Evolutionary conservation across 139 green algal genomes (phyloP), one percentile per base, ranked within the genome.

Genomic region (Coelastrella sp.): DNA sequence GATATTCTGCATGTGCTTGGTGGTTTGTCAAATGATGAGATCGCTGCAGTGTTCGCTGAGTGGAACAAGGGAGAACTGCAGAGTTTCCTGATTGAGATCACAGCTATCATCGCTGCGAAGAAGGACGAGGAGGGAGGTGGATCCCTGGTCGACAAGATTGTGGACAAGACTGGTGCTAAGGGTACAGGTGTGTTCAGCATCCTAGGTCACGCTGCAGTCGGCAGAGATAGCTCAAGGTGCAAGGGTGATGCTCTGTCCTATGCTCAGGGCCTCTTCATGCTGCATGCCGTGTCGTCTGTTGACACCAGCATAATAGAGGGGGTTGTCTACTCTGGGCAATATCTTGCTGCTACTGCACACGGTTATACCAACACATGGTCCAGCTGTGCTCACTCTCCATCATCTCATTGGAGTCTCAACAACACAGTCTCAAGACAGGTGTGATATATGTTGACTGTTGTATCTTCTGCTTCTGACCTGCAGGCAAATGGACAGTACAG

Each of bases 401-500:
- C n/a, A n/a, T n/a, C n/a, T n/a, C n/a, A n/a, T n/a, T n/a, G n/a
- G n/a, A n/a, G n/a, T n/a, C n/a, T n/a, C n/a, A n/a, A n/a, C n/a
- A n/a, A n/a, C n/a, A n/a, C n/a, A n/a, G n/a, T n/a, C n/a, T n/a
- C n/a, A n/a, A n/a, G n/a, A n/a, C n/a, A n/a, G n/a, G n/a, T n/a
- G n/a, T n/a, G n/a, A n/a, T n/a, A n/a, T n/a, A 5, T 59, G 40
- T 34, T 34, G 25, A 27, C 5, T 50, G 25, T 63, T 60, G 23
- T 15, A 57, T 38, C 2, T 38, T 8, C 25, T 69, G 9, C 40
- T 38, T 64, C 5, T 69, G 8, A 41, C 34, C 17, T 66, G 30
- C 87, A 95, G 94, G 98, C 85, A 99, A 99, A 89, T 99, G 98
- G 98, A 99, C 98, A 2, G 96, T 99, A 67, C 98, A 99, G 94